Evolutionary conservation across 495 filamentous ascomycete genomes (phyloP).

Genomic region (Aspergillus cristatus): DNA sequence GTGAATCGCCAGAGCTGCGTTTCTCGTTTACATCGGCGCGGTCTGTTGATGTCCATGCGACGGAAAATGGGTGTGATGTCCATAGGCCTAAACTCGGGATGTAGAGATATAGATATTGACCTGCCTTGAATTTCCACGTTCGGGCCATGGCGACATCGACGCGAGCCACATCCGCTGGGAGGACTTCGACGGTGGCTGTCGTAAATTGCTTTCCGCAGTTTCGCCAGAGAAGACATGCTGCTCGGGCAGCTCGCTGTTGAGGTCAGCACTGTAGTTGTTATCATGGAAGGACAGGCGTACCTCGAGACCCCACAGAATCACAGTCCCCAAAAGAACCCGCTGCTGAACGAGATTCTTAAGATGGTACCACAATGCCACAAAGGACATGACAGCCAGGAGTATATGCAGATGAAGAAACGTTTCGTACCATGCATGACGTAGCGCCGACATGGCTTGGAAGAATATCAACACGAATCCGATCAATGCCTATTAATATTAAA

Average conservation of each 20-base stretch:
- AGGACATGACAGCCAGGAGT: constrained; percentile 34
- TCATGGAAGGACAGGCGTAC: constrained; percentile 30
- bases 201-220: constrained; percentile 40
- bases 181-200: constrained; percentile 40
- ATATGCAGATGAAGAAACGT: constrained; percentile 48
- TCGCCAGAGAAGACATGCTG: constrained; percentile 48
- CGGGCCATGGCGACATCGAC: constrained; percentile 42
- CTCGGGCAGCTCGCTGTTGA: constrained; percentile 46
- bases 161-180: constrained; percentile 39
- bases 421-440: constrained; percentile 52
- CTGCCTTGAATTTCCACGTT: constrained; percentile 40
- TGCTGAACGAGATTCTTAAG: constrained; percentile 35
- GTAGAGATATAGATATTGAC: constrained; percentile 50
- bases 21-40: constrained; percentile 14
- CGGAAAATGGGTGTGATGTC: constrained; percentile 50
- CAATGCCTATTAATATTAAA: constrained; percentile 19
- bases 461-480: constrained; percentile 39
- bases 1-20: constrained; percentile 23
- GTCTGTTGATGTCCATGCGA: constrained; percentile 38
- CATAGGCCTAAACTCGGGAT: constrained; percentile 40
- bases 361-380: constrained; percentile 48
- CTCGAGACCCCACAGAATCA: constrained; percentile 35
- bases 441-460: constrained; percentile 41
- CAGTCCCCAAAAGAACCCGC: constrained; percentile 25
- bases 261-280: constrained; percentile 24